phyloP scores from a whole-genome alignment of 192 early-diverging fungal species.

The Funneliformis mosseae region DNA sequence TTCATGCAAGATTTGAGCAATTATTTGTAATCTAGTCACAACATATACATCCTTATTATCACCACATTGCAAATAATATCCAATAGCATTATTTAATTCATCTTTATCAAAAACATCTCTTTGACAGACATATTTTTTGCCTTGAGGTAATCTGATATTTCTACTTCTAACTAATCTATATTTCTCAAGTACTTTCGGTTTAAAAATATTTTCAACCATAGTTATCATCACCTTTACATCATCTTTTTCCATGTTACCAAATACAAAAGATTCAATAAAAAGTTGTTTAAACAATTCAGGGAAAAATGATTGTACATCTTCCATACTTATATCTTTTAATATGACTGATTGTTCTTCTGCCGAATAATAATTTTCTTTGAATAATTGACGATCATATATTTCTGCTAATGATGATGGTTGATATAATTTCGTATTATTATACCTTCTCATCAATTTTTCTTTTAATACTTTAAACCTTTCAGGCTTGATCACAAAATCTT shows the following conservation, averaged over 20 bases:
- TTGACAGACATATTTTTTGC: slow-evolving; percentile 53
- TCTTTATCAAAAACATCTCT: slow-evolving; percentile 69
- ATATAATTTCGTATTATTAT: slow-evolving; percentile 78
- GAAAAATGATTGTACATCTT: slow-evolving; percentile 77
- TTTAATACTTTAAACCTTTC: slow-evolving; percentile 81
- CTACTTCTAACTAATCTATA: slow-evolving; percentile 55
- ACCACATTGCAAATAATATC: slow-evolving; percentile 84
- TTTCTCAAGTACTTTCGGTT: slow-evolving; percentile 60
- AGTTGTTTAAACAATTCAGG: slow-evolving; percentile 70
- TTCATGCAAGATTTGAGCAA: slow-evolving; percentile 84
- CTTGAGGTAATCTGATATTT: slow-evolving; percentile 56
- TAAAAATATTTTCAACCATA: slow-evolving; percentile 62
- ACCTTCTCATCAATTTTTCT: slow-evolving; percentile 71
- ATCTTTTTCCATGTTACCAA: slow-evolving; percentile 79
- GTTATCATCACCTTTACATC: slow-evolving; percentile 66
- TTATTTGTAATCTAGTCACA: slow-evolving; percentile 69
- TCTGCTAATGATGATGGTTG: slow-evolving; percentile 83
- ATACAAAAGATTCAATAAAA: slow-evolving; percentile 79
- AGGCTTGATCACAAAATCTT: slow-evolving; percentile 59
- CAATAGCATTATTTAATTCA: slow-evolving; percentile 89
- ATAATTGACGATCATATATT: slow-evolving; percentile 77
- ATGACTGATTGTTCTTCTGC: slow-evolving; percentile 70
- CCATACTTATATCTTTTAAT: slow-evolving; percentile 67
- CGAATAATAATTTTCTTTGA: slow-evolving; percentile 75
- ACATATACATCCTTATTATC: slow-evolving; percentile 61